Evolutionary conservation across 768 basidiomycete genomes (phyloP).

Genomic region (Rhizopogon vulgaris): DNA sequence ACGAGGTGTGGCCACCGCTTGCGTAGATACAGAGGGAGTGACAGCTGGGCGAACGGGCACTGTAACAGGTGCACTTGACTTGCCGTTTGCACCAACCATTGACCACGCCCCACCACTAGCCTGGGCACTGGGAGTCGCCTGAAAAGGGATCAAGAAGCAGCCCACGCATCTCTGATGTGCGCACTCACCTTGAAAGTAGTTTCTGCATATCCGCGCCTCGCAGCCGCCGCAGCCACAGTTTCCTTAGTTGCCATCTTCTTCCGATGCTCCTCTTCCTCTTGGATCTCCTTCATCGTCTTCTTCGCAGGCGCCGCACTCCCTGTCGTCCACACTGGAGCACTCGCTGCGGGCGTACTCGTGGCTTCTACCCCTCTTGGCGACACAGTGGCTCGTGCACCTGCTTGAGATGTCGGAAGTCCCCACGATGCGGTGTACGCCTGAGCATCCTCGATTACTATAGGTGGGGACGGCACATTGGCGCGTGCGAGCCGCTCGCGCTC

Average conservation of each 20-base stretch:
- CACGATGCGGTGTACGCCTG: conserved; percentile 70
- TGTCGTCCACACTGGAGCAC: conserved; percentile 68
- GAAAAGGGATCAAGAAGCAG: conserved; percentile 5
- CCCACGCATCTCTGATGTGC: neutral
- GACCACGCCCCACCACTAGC: conserved; percentile 67
- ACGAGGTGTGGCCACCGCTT: conserved; percentile 29
- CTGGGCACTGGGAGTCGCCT: conserved; percentile 27
- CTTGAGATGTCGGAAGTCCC: conserved; percentile 84
- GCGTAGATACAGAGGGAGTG: conserved; percentile 22
- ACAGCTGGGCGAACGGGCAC: conserved; percentile 31
- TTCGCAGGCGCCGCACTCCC: conserved; percentile 52
- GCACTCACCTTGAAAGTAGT: conserved; percentile 61
- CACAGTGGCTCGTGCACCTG: conserved; percentile 42
- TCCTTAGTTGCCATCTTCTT: conserved; percentile 66
- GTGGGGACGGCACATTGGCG: conserved; percentile 29
- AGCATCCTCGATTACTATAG: conserved; percentile 44
- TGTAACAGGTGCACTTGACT: conserved; percentile 29
- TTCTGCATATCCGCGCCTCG: conserved; percentile 75
- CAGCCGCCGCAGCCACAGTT: conserved; percentile 46
- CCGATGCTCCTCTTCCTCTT: conserved; percentile 90
- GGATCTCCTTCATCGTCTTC: conserved; percentile 98
- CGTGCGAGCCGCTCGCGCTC: conserved; percentile 64
- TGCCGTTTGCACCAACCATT: conserved; percentile 79
- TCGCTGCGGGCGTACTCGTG: conserved; percentile 21
- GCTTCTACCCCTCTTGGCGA: conserved; percentile 37